phyloP scores from a whole-genome alignment of 164 flowering plant species.

The Annona squamosa region DNA sequence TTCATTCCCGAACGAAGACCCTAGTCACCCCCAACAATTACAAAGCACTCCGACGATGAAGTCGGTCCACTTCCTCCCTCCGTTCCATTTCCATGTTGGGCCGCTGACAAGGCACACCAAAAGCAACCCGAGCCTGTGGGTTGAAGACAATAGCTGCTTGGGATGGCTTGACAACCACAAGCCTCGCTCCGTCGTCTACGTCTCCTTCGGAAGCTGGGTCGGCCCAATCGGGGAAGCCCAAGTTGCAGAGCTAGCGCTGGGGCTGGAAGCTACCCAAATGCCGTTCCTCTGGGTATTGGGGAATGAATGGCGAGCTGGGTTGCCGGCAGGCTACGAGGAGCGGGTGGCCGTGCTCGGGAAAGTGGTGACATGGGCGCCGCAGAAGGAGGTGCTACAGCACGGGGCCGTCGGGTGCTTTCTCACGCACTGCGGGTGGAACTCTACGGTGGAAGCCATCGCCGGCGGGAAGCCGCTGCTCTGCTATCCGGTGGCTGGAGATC shows the following conservation, averaged over 20 bases:
- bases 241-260: slow-evolving; percentile 36
- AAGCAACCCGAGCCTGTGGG: slow-evolving; percentile 44
- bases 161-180: slow-evolving; percentile 55
- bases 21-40: background rate
- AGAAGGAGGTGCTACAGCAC: slow-evolving; percentile 48
- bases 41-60: background rate
- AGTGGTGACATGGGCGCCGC: slow-evolving; percentile 80
- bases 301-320: slow-evolving; percentile 39
- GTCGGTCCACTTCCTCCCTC: slow-evolving; percentile 1
- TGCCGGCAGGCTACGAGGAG: slow-evolving; percentile 39
- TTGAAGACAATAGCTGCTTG: slow-evolving; percentile 62
- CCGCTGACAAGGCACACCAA: slow-evolving; percentile 28
- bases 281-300: slow-evolving; percentile 73
- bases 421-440: slow-evolving; percentile 92
- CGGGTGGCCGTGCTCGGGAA: slow-evolving; percentile 35
- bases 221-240: slow-evolving; percentile 47
- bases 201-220: slow-evolving; percentile 86
- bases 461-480: slow-evolving; percentile 45
- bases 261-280: slow-evolving; percentile 34
- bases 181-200: slow-evolving; percentile 44
- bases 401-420: slow-evolving; percentile 53
- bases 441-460: slow-evolving; percentile 65
- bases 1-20: slow-evolving; percentile 38
- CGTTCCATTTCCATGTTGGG: slow-evolving; percentile 31
- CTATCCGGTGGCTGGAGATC: slow-evolving; percentile 76